phyloP scores from a whole-genome alignment of 768 basidiomycete species.

The Omphalotus guepiniiformis region DNA sequence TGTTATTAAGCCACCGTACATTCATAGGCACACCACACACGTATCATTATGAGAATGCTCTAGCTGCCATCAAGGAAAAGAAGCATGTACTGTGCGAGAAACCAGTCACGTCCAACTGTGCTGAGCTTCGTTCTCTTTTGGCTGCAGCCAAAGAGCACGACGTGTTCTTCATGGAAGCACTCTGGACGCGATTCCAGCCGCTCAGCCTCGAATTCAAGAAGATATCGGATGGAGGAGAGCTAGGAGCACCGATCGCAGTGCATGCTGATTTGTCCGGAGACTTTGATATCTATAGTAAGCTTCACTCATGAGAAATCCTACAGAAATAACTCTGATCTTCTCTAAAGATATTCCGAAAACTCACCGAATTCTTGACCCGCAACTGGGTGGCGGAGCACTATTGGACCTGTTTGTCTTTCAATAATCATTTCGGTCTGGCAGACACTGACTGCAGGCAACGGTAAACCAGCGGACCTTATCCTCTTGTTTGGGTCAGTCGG shows the following conservation, averaged over 20 bases:
- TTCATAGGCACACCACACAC: conserved; percentile 77
- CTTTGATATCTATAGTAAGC: conserved; percentile 60
- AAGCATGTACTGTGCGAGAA: conserved; percentile 92
- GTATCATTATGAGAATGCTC: conserved; percentile 72
- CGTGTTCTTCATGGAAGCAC: conserved; percentile 89
- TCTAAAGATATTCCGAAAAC: conserved; percentile 52
- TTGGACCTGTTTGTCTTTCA: conserved; percentile 66
- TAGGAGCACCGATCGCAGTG: conserved; percentile 63
- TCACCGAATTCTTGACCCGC: conserved; percentile 75
- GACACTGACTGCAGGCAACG: neutral
- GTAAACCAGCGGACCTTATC: conserved; percentile 69
- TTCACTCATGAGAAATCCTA: neutral
- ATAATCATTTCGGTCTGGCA: conserved; percentile 18
- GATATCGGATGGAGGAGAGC: conserved; percentile 54
- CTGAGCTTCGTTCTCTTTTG: conserved; percentile 72
- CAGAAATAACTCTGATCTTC: neutral
- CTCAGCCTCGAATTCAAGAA: conserved; percentile 60
- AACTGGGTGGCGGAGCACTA: conserved; percentile 76
- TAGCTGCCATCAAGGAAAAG: conserved; percentile 69
- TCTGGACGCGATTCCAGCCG: conserved; percentile 86
- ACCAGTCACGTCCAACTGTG: conserved; percentile 73
- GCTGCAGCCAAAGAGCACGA: conserved; percentile 70
- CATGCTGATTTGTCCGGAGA: conserved; percentile 77
- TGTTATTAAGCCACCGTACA: neutral
- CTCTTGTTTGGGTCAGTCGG: conserved; percentile 64